Evolutionary conservation across 345 rosid genomes (phyloP).

Genomic region (Citrus reticulata): DNA sequence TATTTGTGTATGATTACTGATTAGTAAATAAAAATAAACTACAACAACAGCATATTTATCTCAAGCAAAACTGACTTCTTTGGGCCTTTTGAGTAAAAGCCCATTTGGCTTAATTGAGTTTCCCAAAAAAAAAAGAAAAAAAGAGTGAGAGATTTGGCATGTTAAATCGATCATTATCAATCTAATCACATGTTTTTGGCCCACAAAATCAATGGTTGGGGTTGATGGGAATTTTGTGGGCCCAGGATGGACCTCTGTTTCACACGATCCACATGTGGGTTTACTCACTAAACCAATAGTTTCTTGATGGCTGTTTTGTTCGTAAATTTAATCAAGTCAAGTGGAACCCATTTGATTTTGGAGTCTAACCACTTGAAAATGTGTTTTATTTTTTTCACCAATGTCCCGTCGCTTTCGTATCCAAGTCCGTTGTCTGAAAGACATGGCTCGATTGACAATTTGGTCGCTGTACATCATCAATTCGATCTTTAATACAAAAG

Average conservation of each 20-base stretch:
- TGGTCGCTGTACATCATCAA: background rate
- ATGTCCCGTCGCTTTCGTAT: conserved; percentile 6
- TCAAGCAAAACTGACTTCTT: background rate
- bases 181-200: background rate
- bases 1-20: background rate
- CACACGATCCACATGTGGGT: background rate
- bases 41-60: too few relatives aligned
- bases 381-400: background rate
- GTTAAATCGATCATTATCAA: background rate
- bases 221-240: background rate
- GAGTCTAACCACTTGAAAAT: background rate
- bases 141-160: background rate
- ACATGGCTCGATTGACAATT: background rate
- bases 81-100: background rate
- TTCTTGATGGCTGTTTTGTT: background rate
- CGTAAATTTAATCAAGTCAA: background rate
- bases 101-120: background rate
- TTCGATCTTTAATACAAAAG: background rate
- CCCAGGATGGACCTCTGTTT: background rate
- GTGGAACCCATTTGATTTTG: conserved; percentile 8
- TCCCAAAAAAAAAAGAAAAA: background rate
- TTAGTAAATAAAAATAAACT: too few relatives aligned
- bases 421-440: background rate
- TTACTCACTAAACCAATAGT: background rate
- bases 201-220: conserved; percentile 9